These are phyloP conservation scores for Fusarium udum DNA, from an alignment of 2,329 filamentous ascomycete species.

Conservation along the genomic window DNA sequence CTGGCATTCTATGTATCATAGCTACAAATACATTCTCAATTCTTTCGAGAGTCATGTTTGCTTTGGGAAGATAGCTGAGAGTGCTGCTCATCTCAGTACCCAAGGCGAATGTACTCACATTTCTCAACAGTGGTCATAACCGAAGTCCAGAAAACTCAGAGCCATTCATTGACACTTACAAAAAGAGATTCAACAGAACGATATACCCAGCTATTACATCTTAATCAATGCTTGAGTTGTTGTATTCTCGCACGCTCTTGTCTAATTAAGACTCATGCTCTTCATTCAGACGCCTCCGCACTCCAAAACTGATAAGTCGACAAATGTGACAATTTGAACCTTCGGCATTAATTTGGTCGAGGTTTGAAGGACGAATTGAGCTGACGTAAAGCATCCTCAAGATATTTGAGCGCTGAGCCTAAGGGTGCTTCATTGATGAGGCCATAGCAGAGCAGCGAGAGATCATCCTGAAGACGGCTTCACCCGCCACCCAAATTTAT, in stretches of 20 bases:
- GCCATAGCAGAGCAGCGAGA: constrained; percentile 5
- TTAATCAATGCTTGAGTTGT: not conserved
- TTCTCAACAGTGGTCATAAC: no score
- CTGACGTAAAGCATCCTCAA: not conserved
- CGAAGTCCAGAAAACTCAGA: not conserved
- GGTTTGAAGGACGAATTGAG: constrained; percentile 10
- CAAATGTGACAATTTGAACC: not conserved
- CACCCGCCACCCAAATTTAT: not conserved
- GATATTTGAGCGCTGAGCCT: not conserved
- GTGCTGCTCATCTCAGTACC: no score
- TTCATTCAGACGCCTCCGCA: constrained; percentile 8
- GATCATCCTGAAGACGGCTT: not conserved
- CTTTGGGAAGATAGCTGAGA: not conserved
- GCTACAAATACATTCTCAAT: not conserved
- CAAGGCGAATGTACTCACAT: no score
- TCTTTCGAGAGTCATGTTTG: not conserved
- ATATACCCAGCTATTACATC: not conserved
- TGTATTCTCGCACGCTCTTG: constrained; percentile 11
- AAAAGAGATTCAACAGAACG: not conserved
- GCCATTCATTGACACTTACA: not conserved
- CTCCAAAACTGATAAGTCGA: constrained; percentile 10
- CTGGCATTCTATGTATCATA: constrained; percentile 3
- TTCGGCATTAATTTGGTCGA: not conserved
- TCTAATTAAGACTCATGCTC: constrained; percentile 19
- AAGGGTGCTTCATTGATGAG: not conserved